phyloP scores from a whole-genome alignment of 257 asterid genomes.

The Misopates orontium region DNA sequence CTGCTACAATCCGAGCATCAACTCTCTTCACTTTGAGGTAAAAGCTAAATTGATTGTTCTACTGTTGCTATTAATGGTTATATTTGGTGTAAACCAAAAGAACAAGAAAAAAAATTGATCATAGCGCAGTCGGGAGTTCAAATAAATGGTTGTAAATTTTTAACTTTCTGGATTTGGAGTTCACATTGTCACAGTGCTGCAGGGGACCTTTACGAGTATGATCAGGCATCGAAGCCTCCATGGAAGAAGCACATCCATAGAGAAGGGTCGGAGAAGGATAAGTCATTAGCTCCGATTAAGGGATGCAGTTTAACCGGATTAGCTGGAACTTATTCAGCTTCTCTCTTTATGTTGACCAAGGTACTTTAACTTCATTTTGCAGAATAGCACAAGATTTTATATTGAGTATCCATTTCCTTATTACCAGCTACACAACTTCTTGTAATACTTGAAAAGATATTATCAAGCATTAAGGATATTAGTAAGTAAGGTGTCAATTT shows the following conservation, averaged over 20 bases:
- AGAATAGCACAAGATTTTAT: no score
- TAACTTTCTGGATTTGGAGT: conserved; percentile 18
- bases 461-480: no score
- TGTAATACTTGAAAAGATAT: no score
- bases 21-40: conserved; percentile 73
- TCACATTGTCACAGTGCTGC: conserved; percentile 47
- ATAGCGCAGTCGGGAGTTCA: background rate
- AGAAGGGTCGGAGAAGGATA: conserved; percentile 40
- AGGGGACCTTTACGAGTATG: conserved; percentile 91
- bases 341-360: conserved; percentile 73
- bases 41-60: background rate
- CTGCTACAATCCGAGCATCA: conserved; percentile 45
- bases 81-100: no score
- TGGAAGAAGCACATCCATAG: conserved; percentile 84
- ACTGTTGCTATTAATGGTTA: conserved; percentile 12
- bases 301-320: conserved; percentile 60
- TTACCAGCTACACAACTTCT: no score
- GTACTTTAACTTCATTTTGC: conserved; percentile 29
- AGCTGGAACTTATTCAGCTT: conserved; percentile 48
- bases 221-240: conserved; percentile 61
- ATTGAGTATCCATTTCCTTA: no score
- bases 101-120: no score
- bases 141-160: background rate
- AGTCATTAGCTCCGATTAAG: conserved; percentile 46
- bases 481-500: no score